Evolutionary conservation across 2,329 filamentous ascomycete species (phyloP), one percentile per base, ranked within the genome.

Genomic region (Aspergillus jensenii): DNA sequence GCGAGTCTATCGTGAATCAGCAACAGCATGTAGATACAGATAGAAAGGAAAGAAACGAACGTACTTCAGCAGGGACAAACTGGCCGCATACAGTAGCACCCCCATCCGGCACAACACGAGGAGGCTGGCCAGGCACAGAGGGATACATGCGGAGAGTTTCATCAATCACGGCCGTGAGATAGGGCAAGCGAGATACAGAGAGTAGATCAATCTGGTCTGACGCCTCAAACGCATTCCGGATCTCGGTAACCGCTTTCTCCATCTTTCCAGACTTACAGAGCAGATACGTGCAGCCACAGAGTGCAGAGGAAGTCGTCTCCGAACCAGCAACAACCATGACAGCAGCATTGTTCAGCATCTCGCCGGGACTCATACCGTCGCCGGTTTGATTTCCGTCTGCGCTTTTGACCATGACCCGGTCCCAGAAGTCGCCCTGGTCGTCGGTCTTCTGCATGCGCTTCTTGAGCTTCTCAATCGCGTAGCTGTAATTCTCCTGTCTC

Each of bases 1-100:
- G 1, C 66, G 62, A 1, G 75, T 80, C 78, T 80, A 48, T 4
- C 12, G 5, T 15, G 3, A 5, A 6, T 37, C 33, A 37, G 33
- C 6, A 12, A 12, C 33, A 15, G 33, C 14, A 12, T 35, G 1
- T 3, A 14, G 25, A 9, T 27, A 37, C 1, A 4, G 3, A 21
- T 14, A 35, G 33, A 35, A 35, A 35, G 12, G 12, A 15, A 15
- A 15, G 2, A 3, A 21, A 21, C 0, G 21, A 21, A 17, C 47
- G 2, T 39, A 50, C 47, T n/a, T 21, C 47, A 37, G 31, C 47
- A 6, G 47, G 47, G 2, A 57, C 47, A 12, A 43, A 57, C 14
- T 15, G 25, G 9, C 48, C 48, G 31, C 47, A 46, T 15, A 57
- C 35, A 8, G 40, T 51, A 3, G 47, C 47, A 6, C 55, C 55